A percentile compares a stretch with the other conserved stretches of the same genome.
These are phyloP conservation scores for Gypsophila paniculata DNA, from an alignment of 179 eudicot species.

Conservation along the genomic window DNA sequence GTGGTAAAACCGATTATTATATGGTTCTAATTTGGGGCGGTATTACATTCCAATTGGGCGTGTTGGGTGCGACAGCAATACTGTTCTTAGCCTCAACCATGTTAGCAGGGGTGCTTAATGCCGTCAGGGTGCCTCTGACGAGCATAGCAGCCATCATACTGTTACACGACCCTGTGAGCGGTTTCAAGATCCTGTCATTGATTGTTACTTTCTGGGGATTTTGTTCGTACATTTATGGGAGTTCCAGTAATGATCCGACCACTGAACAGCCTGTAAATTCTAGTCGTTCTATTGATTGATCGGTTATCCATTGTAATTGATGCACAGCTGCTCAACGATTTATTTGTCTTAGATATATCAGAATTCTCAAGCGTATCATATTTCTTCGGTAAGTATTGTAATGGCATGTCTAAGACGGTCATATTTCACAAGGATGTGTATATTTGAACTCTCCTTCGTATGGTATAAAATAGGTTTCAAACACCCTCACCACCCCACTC, in stretches of 20 bases:
- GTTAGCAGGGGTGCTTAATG: constrained; percentile 77
- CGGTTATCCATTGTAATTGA: not conserved
- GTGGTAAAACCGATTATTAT: constrained; percentile 49
- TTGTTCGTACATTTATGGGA: constrained; percentile 65
- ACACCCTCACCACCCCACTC: too few species aligned
- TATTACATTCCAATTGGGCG: constrained; percentile 69
- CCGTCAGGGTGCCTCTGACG: constrained; percentile 81
- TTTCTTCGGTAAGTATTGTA: too few species aligned
- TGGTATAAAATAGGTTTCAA: too few species aligned
- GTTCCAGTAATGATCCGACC: constrained; percentile 19
- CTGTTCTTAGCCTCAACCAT: constrained; percentile 73
- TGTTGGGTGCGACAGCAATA: constrained; percentile 63
- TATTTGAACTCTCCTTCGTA: too few species aligned
- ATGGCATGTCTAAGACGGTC: too few species aligned
- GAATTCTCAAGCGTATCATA: not conserved
- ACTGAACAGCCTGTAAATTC: constrained; percentile 11
- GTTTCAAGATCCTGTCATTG: constrained; percentile 82
- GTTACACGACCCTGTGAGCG: constrained; percentile 73
- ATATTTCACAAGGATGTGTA: too few species aligned
- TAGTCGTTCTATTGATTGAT: not conserved
- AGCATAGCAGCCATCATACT: constrained; percentile 79
- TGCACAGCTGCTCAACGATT: not conserved
- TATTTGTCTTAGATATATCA: not conserved
- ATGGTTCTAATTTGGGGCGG: constrained; percentile 72
- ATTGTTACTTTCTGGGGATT: constrained; percentile 82